Base-by-base conservation (phyloP, 2,329 filamentous ascomycete species). In the Penicillium paneum region DNA sequence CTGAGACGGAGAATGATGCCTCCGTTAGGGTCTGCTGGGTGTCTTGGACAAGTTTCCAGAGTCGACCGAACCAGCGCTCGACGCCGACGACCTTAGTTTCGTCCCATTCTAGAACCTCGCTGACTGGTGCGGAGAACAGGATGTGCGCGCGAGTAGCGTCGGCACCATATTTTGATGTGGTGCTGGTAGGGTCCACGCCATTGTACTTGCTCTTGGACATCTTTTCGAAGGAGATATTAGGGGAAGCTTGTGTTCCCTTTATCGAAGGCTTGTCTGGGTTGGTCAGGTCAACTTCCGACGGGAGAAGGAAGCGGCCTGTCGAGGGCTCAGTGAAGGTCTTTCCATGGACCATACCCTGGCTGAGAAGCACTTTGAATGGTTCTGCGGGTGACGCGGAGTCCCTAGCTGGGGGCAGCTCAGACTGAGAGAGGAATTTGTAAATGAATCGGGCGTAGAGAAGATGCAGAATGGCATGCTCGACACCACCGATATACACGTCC, bases 181-280 rank as follows among this genome's bases (percentile, higher is more conserved):
- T 89, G 0, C 77, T 78, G 0, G 83, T 85, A 0, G 91, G 91
- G 67, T 96, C 90, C 7, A 96, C 90, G 26, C 91, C 91, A 67
- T 96, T 96, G 75, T 94, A 81, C 72, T 96, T 96, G 65, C 90
- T 95, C 75, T 96, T 96, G 36, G 89, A 94, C 91, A 96, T 96
- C 70, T 96, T 96, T 71, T 96, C 91, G 64, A 83, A 96, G 1
- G 83, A 86, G 17, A 91, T 73, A 28, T 77, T 81, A 1, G 88
- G 84, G 0, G 67, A 65, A 44, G 81, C 74, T 3, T 84, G 83
- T 0, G 84, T 88, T 0, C 81, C 79, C 17, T 78, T 78, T n/a
- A 94, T 81, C 50, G 78, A 77, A 1, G 88, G 88, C 12, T 76
- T 74, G 0, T 77, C 74, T 0, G 81, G 76, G 38, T 82, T 78